phyloP scores from a whole-genome alignment of 2,329 filamentous ascomycete genomes.

The Macrophomina pseudophaseolina region DNA sequence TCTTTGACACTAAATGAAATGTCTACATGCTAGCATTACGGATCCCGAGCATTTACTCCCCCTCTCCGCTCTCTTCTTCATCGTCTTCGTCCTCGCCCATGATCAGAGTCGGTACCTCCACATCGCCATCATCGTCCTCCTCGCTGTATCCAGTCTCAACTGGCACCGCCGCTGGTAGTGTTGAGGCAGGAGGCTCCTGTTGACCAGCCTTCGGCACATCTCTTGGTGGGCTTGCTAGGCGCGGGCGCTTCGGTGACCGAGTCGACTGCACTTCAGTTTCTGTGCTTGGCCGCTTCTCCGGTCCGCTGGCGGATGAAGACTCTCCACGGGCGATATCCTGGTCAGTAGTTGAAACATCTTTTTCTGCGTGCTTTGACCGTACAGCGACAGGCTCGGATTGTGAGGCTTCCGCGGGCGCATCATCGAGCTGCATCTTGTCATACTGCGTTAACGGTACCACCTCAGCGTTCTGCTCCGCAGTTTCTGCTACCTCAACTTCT shows the following conservation, averaged over 20 bases:
- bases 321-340: neutral
- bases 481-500: constrained; percentile 30
- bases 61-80: neutral
- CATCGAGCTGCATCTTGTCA: constrained; percentile 21
- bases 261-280: neutral
- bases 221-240: constrained; percentile 6
- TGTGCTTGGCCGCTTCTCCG: constrained; percentile 20
- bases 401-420: too few relatives aligned
- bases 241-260: constrained; percentile 20
- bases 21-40: too few relatives aligned
- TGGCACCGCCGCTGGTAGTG: neutral
- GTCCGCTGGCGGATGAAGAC: neutral
- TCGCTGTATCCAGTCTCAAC: neutral
- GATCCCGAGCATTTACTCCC: neutral
- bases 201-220: neutral
- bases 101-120: constrained; percentile 23
- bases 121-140: constrained; percentile 24
- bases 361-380: neutral
- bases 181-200: neutral
- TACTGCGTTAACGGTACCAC: neutral
- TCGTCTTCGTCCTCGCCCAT: constrained; percentile 22
- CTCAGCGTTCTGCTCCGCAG: constrained; percentile 25
- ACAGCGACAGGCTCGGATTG: neutral
- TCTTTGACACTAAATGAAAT: too few relatives aligned
- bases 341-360: neutral